Conservation (phyloP, 768 basidiomycete species). For the Boletus rubescentipes region DNA sequence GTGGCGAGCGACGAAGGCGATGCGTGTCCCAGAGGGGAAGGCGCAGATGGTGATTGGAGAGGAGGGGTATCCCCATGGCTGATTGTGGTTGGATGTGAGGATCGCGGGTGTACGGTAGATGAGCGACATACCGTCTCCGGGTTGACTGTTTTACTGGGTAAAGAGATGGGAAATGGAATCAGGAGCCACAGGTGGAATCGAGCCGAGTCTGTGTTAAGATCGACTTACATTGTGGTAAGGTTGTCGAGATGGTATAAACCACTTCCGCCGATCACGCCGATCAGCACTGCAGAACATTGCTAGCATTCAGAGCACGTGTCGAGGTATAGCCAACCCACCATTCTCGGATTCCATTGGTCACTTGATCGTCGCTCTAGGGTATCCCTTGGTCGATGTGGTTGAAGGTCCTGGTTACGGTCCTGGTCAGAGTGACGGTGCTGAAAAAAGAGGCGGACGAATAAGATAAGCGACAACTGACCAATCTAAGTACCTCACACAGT, state of each 20-base stretch:
- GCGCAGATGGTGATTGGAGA: constrained; percentile 90
- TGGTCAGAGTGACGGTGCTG: neutral
- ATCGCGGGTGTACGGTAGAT: neutral
- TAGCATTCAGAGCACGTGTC: neutral
- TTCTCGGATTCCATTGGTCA: constrained; percentile 17
- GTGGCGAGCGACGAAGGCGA: constrained; percentile 94
- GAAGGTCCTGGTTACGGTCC: neutral
- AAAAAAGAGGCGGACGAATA: neutral
- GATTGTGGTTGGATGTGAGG: neutral
- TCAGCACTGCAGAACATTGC: constrained; percentile 49
- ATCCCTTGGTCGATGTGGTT: neutral
- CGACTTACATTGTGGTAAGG: constrained; percentile 76
- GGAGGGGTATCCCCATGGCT: constrained; percentile 94
- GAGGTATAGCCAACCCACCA: constrained; percentile 3
- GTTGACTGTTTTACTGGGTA: constrained; percentile 64
- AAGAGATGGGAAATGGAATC: neutral
- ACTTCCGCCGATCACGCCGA: constrained; percentile 90
- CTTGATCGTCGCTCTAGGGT: neutral
- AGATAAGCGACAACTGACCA: neutral
- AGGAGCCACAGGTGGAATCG: neutral
- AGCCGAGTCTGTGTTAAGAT: neutral
- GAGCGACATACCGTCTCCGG: constrained; percentile 69
- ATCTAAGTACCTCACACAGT: too few species aligned
- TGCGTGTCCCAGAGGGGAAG: constrained; percentile 74
- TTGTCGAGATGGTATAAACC: constrained; percentile 94